These are phyloP conservation scores for Xylaria castorea DNA, from an alignment of 495 filamentous ascomycete genomes.

Conservation along the genomic window DNA sequence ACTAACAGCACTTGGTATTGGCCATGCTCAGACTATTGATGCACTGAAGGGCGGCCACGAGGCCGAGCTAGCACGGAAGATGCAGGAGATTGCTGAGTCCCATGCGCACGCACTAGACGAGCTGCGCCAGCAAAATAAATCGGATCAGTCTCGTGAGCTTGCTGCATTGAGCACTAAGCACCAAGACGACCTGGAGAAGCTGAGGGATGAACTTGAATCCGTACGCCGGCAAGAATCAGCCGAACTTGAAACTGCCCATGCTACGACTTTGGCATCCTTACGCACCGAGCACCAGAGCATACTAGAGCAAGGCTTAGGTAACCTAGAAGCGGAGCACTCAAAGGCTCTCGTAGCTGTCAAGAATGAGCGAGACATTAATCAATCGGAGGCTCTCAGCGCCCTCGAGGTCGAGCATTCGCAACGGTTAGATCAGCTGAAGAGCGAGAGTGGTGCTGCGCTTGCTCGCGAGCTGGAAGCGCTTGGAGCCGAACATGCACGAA, in stretches of 20 bases:
- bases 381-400: conserved; percentile 27
- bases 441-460: conserved; percentile 26
- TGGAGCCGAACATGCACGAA: conserved; percentile 26
- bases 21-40: conserved; percentile 29
- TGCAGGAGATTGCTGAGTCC: conserved; percentile 29
- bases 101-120: conserved; percentile 26
- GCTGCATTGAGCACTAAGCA: conserved; percentile 10
- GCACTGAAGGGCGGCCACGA: conserved; percentile 29
- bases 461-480: conserved; percentile 31
- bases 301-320: conserved; percentile 29
- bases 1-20: conserved; percentile 26
- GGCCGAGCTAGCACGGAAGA: conserved; percentile 26
- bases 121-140: conserved; percentile 26
- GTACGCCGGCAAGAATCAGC: conserved; percentile 25
- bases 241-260: conserved; percentile 29
- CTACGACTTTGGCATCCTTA: conserved; percentile 26
- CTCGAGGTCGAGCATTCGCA: conserved; percentile 27
- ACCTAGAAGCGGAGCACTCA: conserved; percentile 24
- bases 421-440: conserved; percentile 29
- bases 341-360: conserved; percentile 31
- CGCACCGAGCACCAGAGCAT: conserved; percentile 29
- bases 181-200: conserved; percentile 22
- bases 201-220: conserved; percentile 27
- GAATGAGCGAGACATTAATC: conserved; percentile 21
- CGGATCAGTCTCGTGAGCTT: conserved; percentile 23